phyloP scores from a whole-genome alignment of 2,329 filamentous ascomycete species.

The Teratosphaeria viscida region DNA sequence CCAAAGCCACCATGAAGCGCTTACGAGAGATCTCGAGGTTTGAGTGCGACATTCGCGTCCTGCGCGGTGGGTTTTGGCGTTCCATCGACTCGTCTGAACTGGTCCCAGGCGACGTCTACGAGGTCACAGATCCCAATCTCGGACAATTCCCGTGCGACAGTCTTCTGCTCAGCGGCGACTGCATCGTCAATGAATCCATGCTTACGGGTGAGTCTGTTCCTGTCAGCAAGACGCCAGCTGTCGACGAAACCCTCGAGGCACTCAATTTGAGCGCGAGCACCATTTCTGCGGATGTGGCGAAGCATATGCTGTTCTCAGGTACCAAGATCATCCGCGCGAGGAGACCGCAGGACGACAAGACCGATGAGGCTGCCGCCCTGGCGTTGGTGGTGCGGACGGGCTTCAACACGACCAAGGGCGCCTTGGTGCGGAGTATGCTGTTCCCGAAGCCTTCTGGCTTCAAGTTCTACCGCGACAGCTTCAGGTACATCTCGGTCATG shows the following conservation, averaged over 20 bases:
- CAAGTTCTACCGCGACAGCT: conserved; percentile 96
- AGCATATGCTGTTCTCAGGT: conserved; percentile 86
- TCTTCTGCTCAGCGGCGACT: conserved; percentile 81
- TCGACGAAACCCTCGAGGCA: conserved; percentile 62
- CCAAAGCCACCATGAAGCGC: conserved; percentile 80
- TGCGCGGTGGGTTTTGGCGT: conserved; percentile 93
- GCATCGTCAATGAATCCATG: conserved; percentile 99
- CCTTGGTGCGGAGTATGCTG: conserved; percentile 91
- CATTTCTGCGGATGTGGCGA: conserved; percentile 70
- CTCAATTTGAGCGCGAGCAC: conserved; percentile 74
- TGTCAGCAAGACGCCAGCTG: conserved; percentile 81
- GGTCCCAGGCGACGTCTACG: conserved; percentile 91
- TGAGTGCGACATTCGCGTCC: conserved; percentile 86
- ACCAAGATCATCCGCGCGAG: conserved; percentile 90
- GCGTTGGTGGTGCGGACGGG: conserved; percentile 89
- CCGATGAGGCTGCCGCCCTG: conserved; percentile 80
- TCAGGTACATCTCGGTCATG: conserved; percentile 97
- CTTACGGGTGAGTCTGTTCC: conserved; percentile 94
- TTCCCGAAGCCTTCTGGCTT: conserved; percentile 98
- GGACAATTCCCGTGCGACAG: conserved; percentile 87
- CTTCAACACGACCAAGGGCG: conserved; percentile 95
- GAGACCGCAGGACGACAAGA: conserved; percentile 73
- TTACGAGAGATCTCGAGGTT: conserved; percentile 87
- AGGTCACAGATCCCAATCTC: conserved; percentile 86
- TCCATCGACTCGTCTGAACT: conserved; percentile 77